Conservation (phyloP, 75 land plant species). For the Pinus albicaulis region DNA sequence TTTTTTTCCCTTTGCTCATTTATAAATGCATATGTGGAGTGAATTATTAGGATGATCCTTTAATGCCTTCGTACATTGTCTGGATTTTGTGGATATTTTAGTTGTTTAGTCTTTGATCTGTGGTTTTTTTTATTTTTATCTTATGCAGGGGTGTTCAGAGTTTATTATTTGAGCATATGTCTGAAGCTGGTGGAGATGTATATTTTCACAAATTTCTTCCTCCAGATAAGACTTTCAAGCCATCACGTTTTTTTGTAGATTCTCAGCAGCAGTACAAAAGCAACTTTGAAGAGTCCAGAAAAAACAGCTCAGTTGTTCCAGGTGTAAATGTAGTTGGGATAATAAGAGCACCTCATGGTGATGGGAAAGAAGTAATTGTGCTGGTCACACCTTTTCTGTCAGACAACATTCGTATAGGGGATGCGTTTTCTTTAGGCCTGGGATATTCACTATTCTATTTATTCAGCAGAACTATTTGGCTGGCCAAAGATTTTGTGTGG, state of each 20-base stretch:
- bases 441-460: conserved; percentile 69
- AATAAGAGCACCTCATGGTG: conserved; percentile 85
- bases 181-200: conserved; percentile 70
- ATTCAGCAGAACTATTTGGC: conserved; percentile 66
- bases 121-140: too few species aligned
- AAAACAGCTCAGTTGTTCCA: conserved; percentile 19
- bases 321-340: conserved; percentile 83
- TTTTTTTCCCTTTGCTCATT: too few species aligned
- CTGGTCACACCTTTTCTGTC: conserved; percentile 84
- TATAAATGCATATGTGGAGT: too few species aligned
- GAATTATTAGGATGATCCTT: too few species aligned
- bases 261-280: conserved; percentile 14
- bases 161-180: conserved; percentile 49
- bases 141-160: conserved; percentile 52
- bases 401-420: conserved; percentile 26
- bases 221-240: conserved; percentile 46
- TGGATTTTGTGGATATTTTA: too few species aligned
- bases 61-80: too few species aligned
- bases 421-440: conserved; percentile 66
- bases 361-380: conserved; percentile 96
- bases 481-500: conserved; percentile 95
- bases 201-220: conserved; percentile 66
- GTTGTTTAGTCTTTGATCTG: too few species aligned
- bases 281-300: conserved; percentile 6
- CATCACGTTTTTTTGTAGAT: conserved; percentile 62